Conservation (phyloP, 2,329 filamentous ascomycete genomes). For the Colletotrichum lentis region DNA sequence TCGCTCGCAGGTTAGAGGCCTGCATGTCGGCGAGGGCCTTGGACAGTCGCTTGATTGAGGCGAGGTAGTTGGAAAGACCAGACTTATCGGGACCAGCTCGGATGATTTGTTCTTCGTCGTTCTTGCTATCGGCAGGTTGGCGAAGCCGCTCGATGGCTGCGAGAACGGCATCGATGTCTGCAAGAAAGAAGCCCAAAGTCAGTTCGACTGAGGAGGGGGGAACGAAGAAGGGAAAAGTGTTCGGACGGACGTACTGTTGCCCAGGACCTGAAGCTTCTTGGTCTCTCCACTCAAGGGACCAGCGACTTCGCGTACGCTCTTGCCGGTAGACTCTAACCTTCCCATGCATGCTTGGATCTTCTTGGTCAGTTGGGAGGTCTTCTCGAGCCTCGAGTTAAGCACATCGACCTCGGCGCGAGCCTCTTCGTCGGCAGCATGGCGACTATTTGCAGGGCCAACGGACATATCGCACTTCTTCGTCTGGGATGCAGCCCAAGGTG, state of each 20-base stretch:
- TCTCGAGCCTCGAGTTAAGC: constrained; percentile 79
- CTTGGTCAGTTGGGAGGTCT: constrained; percentile 91
- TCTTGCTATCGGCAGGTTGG: constrained; percentile 91
- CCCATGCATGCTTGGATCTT: constrained; percentile 91
- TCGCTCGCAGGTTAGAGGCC: constrained; percentile 88
- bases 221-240: not conserved
- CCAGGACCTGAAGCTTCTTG: constrained; percentile 85
- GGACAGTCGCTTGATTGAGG: constrained; percentile 87
- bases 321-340: constrained; percentile 85
- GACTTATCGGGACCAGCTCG: constrained; percentile 84
- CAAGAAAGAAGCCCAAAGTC: constrained; percentile 20
- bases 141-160: constrained; percentile 87
- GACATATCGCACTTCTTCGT: constrained; percentile 55
- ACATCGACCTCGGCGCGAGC: constrained; percentile 75
- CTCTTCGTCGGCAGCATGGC: constrained; percentile 69
- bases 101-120: constrained; percentile 90
- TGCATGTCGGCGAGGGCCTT: constrained; percentile 86
- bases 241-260: constrained; percentile 68
- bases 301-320: constrained; percentile 89
- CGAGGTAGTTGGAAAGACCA: constrained; percentile 84
- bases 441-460: constrained; percentile 56
- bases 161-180: constrained; percentile 86
- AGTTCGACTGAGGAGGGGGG: constrained; percentile 32
- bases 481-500: not conserved
- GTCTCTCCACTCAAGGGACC: constrained; percentile 94